phyloP scores from a whole-genome alignment of 2,329 filamentous ascomycete species.

The Xylariaceae sp. region DNA sequence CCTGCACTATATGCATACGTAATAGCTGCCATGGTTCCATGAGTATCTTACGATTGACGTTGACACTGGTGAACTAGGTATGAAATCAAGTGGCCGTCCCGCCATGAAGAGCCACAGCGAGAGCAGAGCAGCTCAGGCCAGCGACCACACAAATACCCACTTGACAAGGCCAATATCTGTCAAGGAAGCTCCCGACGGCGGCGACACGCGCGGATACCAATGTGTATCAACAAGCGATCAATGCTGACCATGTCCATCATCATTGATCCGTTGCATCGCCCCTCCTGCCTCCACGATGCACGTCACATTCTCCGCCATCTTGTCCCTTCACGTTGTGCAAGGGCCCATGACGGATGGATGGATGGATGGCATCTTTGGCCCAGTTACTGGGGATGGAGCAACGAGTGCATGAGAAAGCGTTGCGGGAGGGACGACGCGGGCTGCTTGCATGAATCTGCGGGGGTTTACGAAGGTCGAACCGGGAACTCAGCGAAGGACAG shows the following conservation, averaged over 20 bases:
- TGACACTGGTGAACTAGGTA: no score
- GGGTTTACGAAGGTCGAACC: constrained; percentile 11
- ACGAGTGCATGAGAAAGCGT: constrained; percentile 18
- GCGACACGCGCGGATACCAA: no score
- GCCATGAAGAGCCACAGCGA: neutral
- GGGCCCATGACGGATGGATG: constrained; percentile 1
- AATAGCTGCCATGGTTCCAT: no score
- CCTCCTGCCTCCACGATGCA: constrained; percentile 8
- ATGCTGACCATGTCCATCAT: constrained; percentile 2
- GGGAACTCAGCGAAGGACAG: constrained; percentile 2
- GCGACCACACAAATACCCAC: no score
- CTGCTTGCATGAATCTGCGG: constrained; percentile 28
- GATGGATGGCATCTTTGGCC: constrained; percentile 17
- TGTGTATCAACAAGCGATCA: neutral
- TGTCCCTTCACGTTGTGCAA: constrained; percentile 6
- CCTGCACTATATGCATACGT: no score
- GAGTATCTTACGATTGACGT: no score
- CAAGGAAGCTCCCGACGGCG: no score
- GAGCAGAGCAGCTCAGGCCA: neutral
- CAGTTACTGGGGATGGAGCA: constrained; percentile 9
- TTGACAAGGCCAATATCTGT: no score
- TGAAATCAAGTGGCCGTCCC: no score
- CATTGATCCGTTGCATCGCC: neutral
- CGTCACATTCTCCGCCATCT: constrained; percentile 8
- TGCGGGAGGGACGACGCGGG: constrained; percentile 23